Percentiles rank a stretch among this genome's conserved stretches.
Evolutionary conservation across 2,329 filamentous ascomycete species (phyloP).

Genomic region (Coniochaeta prunicola): DNA sequence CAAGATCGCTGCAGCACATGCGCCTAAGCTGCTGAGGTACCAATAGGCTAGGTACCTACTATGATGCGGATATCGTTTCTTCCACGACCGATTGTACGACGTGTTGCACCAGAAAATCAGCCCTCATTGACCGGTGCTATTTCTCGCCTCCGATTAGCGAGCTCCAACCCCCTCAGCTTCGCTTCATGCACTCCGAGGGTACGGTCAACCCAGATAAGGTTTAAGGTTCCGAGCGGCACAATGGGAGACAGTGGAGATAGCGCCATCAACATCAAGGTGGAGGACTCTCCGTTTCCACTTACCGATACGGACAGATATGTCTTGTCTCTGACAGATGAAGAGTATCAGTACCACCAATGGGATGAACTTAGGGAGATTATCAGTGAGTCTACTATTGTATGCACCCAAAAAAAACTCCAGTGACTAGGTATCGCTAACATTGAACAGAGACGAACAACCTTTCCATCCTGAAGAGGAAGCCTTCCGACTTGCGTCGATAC

Average conservation of each 20-base stretch:
- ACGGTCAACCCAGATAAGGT: background rate
- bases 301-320: slow-evolving; percentile 52
- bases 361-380: slow-evolving; percentile 62
- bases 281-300: slow-evolving; percentile 49
- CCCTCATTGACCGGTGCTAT: background rate
- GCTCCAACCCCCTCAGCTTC: background rate
- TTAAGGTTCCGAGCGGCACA: background rate
- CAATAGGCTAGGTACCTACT: background rate
- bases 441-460: slow-evolving; percentile 50
- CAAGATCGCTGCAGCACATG: too few relatives aligned
- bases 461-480: slow-evolving; percentile 68
- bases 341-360: slow-evolving; percentile 69
- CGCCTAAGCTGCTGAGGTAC: too few relatives aligned
- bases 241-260: slow-evolving; percentile 31
- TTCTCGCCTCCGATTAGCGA: background rate
- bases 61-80: background rate
- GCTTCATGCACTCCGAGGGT: background rate
- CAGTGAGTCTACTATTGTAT: slow-evolving; percentile 32
- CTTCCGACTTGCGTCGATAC: slow-evolving; percentile 74
- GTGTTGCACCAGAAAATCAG: background rate
- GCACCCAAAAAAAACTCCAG: background rate
- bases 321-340: slow-evolving; percentile 57
- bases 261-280: slow-evolving; percentile 6
- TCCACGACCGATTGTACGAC: background rate
- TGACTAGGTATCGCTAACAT: background rate